These are phyloP conservation scores for Colletotrichum lentis DNA, from an alignment of 2,329 filamentous ascomycete genomes.

Conservation along the genomic window DNA sequence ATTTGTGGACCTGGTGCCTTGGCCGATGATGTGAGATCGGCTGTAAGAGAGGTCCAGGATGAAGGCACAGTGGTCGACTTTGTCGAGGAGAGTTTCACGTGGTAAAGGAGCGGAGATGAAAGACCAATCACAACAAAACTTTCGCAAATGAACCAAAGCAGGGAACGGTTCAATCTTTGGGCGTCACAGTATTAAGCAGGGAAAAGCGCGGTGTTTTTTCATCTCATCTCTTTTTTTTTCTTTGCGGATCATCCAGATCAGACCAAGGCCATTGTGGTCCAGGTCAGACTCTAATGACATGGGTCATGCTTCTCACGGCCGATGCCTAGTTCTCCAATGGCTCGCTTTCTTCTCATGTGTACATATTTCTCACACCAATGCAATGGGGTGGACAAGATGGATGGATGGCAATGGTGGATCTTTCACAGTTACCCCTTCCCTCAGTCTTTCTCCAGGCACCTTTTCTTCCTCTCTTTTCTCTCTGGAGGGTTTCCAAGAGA, in stretches of 20 bases:
- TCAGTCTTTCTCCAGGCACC: background rate
- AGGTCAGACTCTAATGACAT: conserved; percentile 7
- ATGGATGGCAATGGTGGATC: conserved; percentile 5
- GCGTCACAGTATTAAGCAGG: conserved; percentile 35
- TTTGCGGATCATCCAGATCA: conserved; percentile 17
- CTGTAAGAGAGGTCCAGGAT: conserved; percentile 70
- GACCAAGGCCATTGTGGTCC: background rate
- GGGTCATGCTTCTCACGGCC: conserved; percentile 28
- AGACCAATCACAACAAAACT: conserved; percentile 8
- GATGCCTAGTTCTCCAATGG: conserved; percentile 28
- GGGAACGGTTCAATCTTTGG: conserved; percentile 29
- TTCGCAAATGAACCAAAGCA: conserved; percentile 7
- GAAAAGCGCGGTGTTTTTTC: conserved; percentile 23
- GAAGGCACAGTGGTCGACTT: conserved; percentile 72
- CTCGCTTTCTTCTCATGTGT: conserved; percentile 32
- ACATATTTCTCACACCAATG: conserved; percentile 37
- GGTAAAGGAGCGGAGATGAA: conserved; percentile 50
- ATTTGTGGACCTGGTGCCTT: conserved; percentile 80
- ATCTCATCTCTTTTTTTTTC: background rate
- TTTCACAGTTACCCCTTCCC: background rate
- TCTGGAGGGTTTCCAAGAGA: background rate
- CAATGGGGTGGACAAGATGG: conserved; percentile 5
- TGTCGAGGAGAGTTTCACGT: conserved; percentile 79
- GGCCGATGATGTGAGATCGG: conserved; percentile 77
- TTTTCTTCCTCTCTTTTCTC: conserved; percentile 10